Evolutionary conservation across 371 early-diverging fungal genomes (phyloP).

Genomic region (Lichtheimia ramosa): DNA sequence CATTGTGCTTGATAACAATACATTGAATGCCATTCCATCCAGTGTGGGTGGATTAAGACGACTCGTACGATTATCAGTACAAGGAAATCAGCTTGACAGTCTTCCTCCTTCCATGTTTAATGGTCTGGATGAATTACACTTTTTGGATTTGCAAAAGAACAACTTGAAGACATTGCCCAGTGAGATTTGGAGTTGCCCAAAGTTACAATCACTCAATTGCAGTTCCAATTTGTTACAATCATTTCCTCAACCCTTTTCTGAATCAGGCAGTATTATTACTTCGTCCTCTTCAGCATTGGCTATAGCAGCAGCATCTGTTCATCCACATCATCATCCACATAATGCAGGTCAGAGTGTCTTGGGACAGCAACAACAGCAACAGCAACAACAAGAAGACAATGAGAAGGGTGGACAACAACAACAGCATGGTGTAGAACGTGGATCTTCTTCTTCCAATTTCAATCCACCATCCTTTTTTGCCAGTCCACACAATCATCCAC

Average conservation of each 20-base stretch:
- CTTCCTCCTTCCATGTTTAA: conserved; percentile 35
- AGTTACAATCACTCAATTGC: conserved; percentile 67
- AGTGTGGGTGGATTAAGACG: conserved; percentile 58
- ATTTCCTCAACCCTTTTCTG: conserved; percentile 37
- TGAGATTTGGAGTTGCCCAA: conserved; percentile 82
- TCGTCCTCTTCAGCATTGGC: too few species aligned
- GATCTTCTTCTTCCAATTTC: conserved; percentile 20
- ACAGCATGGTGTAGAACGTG: neutral
- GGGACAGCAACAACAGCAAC: conserved; percentile 6
- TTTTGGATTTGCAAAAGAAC: conserved; percentile 53
- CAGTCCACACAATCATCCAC: conserved; percentile 51
- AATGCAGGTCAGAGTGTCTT: neutral
- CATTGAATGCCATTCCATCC: conserved; percentile 65
- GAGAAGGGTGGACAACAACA: neutral
- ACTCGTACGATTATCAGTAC: conserved; percentile 58
- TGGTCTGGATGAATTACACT: conserved; percentile 29
- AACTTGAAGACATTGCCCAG: conserved; percentile 74
- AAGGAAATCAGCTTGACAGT: conserved; percentile 72
- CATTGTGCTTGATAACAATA: conserved; percentile 72
- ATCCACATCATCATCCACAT: too few species aligned
- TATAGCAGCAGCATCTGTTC: conserved; percentile 4
- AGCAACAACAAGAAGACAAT: conserved; percentile 5
- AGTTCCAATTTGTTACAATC: conserved; percentile 74
- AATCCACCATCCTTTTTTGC: conserved; percentile 53
- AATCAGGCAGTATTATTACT: neutral